These are phyloP conservation scores for Exsudoporus floridanus DNA, from an alignment of 1,284 basidiomycete species.

Conservation along the genomic window DNA sequence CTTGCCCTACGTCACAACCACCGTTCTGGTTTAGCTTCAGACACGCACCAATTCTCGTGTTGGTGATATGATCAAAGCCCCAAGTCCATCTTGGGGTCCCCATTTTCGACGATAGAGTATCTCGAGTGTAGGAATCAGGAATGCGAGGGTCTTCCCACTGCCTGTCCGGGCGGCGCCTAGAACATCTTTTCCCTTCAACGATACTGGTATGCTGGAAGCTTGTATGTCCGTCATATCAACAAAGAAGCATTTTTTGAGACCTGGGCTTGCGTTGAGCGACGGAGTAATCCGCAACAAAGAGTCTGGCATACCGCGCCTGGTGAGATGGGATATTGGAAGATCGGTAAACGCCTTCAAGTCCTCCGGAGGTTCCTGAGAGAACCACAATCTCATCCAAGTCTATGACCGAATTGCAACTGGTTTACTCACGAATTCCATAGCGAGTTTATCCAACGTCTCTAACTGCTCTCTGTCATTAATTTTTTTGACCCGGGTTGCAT, in stretches of 20 bases:
- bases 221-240: constrained; percentile 86
- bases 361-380: constrained; percentile 45
- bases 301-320: constrained; percentile 58
- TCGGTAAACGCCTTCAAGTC: constrained; percentile 57
- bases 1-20: constrained; percentile 38
- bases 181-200: constrained; percentile 68
- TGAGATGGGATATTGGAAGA: constrained; percentile 67
- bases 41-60: constrained; percentile 83
- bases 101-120: constrained; percentile 72
- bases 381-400: constrained; percentile 11
- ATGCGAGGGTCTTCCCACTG: constrained; percentile 83
- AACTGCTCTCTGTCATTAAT: constrained; percentile 53
- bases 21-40: constrained; percentile 1
- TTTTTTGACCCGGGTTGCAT: constrained; percentile 43
- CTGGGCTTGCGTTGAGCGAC: constrained; percentile 37
- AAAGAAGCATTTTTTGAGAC: constrained; percentile 84
- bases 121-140: constrained; percentile 78
- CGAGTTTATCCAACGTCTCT: constrained; percentile 53
- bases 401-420: background rate
- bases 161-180: constrained; percentile 80
- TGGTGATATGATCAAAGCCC: constrained; percentile 92
- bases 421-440: constrained; percentile 55
- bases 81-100: constrained; percentile 83
- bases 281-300: background rate
- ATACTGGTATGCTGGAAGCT: constrained; percentile 58